Base-by-base conservation (phyloP, 2,329 filamentous ascomycete species). In the Cordyceps farinosa region DNA sequence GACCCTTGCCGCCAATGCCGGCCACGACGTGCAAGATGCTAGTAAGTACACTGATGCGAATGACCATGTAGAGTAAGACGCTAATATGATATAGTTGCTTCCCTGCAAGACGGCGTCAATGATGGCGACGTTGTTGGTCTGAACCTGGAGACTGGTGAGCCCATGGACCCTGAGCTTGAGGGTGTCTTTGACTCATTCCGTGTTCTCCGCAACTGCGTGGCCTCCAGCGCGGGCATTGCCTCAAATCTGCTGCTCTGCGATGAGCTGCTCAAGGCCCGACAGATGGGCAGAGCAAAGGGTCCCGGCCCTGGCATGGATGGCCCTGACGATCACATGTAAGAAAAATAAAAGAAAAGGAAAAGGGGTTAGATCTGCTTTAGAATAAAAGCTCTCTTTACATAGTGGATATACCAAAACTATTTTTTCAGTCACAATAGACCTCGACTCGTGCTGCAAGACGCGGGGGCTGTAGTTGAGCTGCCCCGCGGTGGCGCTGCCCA, bases 111-210 rank as follows among this genome's bases (percentile, higher is more conserved):
- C 71, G 94, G 96, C 77, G 83, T 90, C 69, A 81, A 83, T 8
- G 90, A 97, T 40, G 94, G 94, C 63, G 91, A 95, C 70, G 78
- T 91, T 48, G 92, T 95, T 63, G 95, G 95, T 27, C 80, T 99
- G 67, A 90, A 98, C 74, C 82, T 99, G 62, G 84, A 88, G 56
- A 92, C 91, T 6, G 95, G 95, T 65, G 88, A 95, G 73, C 90
- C 94, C 2, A 98, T 98, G 93, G 95, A 98, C 73, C 95, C 95
- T 1, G 88, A 92, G 65, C 87, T 96, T 68, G 90, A 91, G 74
- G 95, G 95, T 70, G 90, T 99, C 9, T 99, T 91, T 75, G 95
- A 99, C 76, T 97, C 93, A 15, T 99, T 96, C 87, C 87, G 95
- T 64, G 95, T 99, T 42, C 78, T 99, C 70, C 86, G 95, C 69